Conservation (phyloP, 305 asterid genomes). For the Plantago lanceolata region DNA sequence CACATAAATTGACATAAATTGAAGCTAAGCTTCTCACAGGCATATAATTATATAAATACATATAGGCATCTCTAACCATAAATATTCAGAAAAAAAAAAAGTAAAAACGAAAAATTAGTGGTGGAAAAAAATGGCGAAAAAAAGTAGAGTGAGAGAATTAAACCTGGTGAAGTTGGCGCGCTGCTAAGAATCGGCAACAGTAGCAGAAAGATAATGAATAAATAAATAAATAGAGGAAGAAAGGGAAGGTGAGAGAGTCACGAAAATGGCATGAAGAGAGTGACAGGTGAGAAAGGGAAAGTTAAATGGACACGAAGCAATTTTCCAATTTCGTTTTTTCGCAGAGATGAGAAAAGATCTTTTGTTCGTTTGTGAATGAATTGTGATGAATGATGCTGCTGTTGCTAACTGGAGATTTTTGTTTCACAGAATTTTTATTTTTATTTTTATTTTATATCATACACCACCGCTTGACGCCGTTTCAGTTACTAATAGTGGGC, state of each 20-base stretch:
- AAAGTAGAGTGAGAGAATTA: not conserved
- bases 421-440: too few species aligned
- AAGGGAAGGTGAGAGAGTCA: constrained; percentile 47
- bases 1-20: constrained; percentile 15
- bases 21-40: constrained; percentile 7
- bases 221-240: constrained; percentile 7
- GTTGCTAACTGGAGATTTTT: too few species aligned
- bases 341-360: not conserved
- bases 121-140: not conserved
- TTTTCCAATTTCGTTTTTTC: too few species aligned
- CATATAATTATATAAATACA: not conserved
- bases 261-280: constrained; percentile 51
- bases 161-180: not conserved
- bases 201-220: not conserved
- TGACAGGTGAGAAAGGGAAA: constrained; percentile 33
- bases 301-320: constrained; percentile 6
- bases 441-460: too few species aligned
- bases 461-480: too few species aligned
- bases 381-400: too few species aligned
- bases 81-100: not conserved
- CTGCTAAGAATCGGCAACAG: not conserved
- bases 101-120: constrained; percentile 4
- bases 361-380: not conserved
- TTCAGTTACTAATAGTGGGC: too few species aligned
- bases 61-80: constrained; percentile 6